Percentiles rank a stretch among this genome's conserved stretches.
Conservation (phyloP, 805 yeast species). For the Candida lessepsii region DNA sequence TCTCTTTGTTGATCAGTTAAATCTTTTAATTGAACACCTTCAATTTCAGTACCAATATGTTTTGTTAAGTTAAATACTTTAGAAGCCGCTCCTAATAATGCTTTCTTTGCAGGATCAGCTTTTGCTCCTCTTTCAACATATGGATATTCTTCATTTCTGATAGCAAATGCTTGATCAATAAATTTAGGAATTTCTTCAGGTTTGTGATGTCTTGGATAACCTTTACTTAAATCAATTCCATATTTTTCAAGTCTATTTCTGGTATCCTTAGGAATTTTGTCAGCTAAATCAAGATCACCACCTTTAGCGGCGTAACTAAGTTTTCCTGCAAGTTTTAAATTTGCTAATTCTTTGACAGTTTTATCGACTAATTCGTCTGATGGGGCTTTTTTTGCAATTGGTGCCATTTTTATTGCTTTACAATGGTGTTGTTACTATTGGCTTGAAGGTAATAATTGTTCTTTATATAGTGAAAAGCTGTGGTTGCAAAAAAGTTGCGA, state of each 20-base stretch:
- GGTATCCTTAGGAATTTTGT: slow-evolving; percentile 22
- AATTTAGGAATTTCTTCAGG: slow-evolving; percentile 24
- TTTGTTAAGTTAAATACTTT: slow-evolving; percentile 26
- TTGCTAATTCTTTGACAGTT: slow-evolving; percentile 12
- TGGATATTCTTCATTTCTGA: slow-evolving; percentile 24
- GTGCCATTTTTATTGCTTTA: slow-evolving; percentile 10
- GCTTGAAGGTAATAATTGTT: neutral
- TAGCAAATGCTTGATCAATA: slow-evolving; percentile 26
- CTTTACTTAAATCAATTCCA: slow-evolving; percentile 25
- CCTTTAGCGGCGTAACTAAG: neutral
- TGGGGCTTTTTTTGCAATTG: slow-evolving; percentile 8
- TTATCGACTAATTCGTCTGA: slow-evolving; percentile 7
- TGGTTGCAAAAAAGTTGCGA: slow-evolving; percentile 4
- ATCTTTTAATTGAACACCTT: slow-evolving; percentile 28
- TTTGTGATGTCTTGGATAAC: slow-evolving; percentile 26
- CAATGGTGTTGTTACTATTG: no score
- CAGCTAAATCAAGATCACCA: slow-evolving; percentile 15
- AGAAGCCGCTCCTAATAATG: slow-evolving; percentile 27
- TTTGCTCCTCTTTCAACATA: slow-evolving; percentile 27
- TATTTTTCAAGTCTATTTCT: slow-evolving; percentile 24
- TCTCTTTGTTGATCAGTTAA: slow-evolving; percentile 27
- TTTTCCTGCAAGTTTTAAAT: slow-evolving; percentile 11
- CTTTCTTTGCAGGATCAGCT: slow-evolving; percentile 33
- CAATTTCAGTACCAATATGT: slow-evolving; percentile 29
- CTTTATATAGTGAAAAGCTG: slow-evolving; percentile 1